Conservation (phyloP, 1,284 basidiomycete genomes). For the Schizopora paradoxa region DNA sequence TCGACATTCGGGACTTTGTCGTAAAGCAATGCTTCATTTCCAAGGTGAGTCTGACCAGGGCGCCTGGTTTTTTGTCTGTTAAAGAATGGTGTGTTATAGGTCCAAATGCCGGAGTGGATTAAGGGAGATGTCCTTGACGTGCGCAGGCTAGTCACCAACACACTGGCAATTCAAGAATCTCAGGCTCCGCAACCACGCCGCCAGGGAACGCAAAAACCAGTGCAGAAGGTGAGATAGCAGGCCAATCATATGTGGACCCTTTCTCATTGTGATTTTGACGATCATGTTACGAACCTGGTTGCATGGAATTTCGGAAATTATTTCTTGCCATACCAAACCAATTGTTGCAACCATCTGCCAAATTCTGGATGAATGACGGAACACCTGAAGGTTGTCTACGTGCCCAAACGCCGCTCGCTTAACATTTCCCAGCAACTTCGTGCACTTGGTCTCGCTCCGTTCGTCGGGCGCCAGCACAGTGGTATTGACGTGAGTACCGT, state of each 20-base stretch:
- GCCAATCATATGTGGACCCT: too few species aligned
- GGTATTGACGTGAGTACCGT: constrained; percentile 77
- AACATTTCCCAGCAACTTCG: constrained; percentile 63
- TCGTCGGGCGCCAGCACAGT: constrained; percentile 79
- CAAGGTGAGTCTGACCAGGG: constrained; percentile 41
- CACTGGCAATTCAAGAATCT: constrained; percentile 28
- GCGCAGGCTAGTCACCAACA: constrained; percentile 49
- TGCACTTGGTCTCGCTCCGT: constrained; percentile 53
- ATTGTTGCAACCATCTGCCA: too few species aligned
- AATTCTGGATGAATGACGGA: too few species aligned
- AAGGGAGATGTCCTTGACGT: constrained; percentile 67
- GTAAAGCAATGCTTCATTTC: constrained; percentile 86
- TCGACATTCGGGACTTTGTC: constrained; percentile 80
- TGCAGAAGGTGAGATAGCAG: constrained; percentile 25
- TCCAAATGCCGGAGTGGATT: constrained; percentile 65
- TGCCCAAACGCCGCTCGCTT: constrained; percentile 34
- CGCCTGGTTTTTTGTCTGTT: too few species aligned
- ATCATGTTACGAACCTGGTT: too few species aligned
- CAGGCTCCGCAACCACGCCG: constrained; percentile 21
- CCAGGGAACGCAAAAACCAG: constrained; percentile 24
- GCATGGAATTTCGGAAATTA: too few species aligned
- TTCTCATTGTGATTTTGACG: too few species aligned
- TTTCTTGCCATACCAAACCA: too few species aligned
- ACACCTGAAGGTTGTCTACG: constrained; percentile 22
- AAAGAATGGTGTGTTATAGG: constrained; percentile 37